Percentiles rank a stretch among this genome's conserved stretches.
Conservation (phyloP, 208 protist species). For the Dictyostelium gargantuum region DNA sequence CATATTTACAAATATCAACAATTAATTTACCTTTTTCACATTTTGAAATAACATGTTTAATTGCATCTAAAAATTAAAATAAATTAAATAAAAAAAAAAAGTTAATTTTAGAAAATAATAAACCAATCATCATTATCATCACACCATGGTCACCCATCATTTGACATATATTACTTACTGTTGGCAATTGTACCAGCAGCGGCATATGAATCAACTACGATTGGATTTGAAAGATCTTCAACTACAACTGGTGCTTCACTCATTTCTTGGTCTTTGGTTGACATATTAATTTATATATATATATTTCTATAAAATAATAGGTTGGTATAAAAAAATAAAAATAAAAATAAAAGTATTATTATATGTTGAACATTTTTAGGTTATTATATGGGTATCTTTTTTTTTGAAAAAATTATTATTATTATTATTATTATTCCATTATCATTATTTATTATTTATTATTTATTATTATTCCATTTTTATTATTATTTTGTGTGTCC, state of each 20-base stretch:
- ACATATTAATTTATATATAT: slow-evolving; percentile 41
- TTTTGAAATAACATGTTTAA: slow-evolving; percentile 90
- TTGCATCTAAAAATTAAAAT: slow-evolving; percentile 81
- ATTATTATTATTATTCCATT: no score
- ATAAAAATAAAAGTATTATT: no score
- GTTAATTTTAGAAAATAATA: neutral
- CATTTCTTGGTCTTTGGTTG: neutral
- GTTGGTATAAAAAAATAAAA: no score
- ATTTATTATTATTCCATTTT: no score
- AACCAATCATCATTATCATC: no score
- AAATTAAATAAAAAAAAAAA: no score
- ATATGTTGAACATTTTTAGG: no score
- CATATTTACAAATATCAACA: slow-evolving; percentile 78
- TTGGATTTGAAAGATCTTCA: slow-evolving; percentile 85
- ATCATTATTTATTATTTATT: no score
- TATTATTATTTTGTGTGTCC: no score
- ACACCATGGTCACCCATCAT: no score
- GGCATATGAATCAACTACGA: slow-evolving; percentile 97
- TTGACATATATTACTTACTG: slow-evolving; percentile 79
- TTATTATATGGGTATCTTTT: no score
- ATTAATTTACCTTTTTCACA: slow-evolving; percentile 89
- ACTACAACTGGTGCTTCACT: neutral
- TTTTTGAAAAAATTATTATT: no score
- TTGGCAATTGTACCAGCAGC: slow-evolving; percentile 95
- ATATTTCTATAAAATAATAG: neutral